phyloP scores from a whole-genome alignment of 2,329 filamentous ascomycete genomes.

The Xylaria digitata region DNA sequence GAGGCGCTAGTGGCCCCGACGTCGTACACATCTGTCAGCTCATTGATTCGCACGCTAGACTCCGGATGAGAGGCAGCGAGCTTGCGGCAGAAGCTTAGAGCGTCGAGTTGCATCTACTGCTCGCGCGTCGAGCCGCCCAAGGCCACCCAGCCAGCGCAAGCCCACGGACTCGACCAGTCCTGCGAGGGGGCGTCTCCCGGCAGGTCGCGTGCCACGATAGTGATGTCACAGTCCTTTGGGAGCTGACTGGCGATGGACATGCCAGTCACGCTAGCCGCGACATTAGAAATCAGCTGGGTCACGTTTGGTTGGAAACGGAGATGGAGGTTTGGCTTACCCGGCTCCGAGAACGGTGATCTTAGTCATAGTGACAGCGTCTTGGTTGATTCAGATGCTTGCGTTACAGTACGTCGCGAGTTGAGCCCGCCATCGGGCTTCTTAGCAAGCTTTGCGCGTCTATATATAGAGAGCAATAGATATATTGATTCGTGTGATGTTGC shows the following conservation, averaged over 20 bases:
- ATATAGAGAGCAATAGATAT: too few relatives aligned
- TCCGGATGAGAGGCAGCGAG: conserved; percentile 13
- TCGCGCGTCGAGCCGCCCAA: conserved; percentile 11
- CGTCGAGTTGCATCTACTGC: conserved; percentile 17
- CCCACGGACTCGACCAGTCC: conserved; percentile 17
- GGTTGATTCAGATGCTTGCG: background rate
- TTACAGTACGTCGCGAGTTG: background rate
- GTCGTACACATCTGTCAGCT: conserved; percentile 18
- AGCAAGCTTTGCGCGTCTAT: too few relatives aligned
- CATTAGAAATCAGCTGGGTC: background rate
- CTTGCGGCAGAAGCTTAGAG: conserved; percentile 11
- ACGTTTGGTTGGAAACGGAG: background rate
- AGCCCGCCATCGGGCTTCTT: too few relatives aligned
- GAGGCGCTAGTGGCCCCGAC: conserved; percentile 1
- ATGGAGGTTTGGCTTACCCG: conserved; percentile 7
- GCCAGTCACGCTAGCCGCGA: conserved; percentile 3
- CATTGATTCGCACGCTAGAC: conserved; percentile 7
- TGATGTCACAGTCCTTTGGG: conserved; percentile 18
- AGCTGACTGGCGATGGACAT: conserved; percentile 18
- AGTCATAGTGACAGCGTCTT: conserved; percentile 4
- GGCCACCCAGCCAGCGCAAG: conserved; percentile 15
- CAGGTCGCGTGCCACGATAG: conserved; percentile 17
- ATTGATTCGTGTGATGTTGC: too few relatives aligned
- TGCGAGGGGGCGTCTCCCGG: conserved; percentile 10
- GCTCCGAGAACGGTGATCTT: conserved; percentile 19